Conservation (phyloP, 2,329 filamentous ascomycete species). For the Fusarium mexicanum region DNA sequence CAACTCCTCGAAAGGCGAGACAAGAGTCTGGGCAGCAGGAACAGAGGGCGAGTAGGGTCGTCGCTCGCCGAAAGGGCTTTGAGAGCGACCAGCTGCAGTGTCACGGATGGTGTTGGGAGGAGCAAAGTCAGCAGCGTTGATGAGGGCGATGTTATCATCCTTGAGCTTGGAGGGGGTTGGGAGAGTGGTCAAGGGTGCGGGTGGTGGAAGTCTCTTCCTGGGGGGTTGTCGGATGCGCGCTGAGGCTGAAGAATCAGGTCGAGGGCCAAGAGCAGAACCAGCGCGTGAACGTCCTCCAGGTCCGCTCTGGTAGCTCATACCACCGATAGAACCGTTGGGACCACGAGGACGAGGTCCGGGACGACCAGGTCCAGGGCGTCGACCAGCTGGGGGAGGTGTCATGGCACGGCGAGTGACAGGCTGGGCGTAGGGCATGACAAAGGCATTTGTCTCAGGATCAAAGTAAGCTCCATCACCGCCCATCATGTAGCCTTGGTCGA, state of each 20-base stretch:
- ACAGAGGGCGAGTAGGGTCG: constrained; percentile 79
- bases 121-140: constrained; percentile 82
- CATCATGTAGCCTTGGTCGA: constrained; percentile 73
- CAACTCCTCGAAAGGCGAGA: constrained; percentile 87
- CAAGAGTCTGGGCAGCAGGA: constrained; percentile 79
- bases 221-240: constrained; percentile 51
- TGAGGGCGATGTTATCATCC: constrained; percentile 79
- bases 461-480: constrained; percentile 73
- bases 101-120: constrained; percentile 76
- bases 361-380: constrained; percentile 52
- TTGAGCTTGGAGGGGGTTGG: constrained; percentile 87
- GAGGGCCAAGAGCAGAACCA: constrained; percentile 59
- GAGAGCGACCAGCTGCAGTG: constrained; percentile 73
- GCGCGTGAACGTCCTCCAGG: constrained; percentile 67
- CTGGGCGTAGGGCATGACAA: constrained; percentile 85
- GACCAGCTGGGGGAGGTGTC: constrained; percentile 83
- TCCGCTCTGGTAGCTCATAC: constrained; percentile 57
- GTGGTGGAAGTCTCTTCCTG: constrained; percentile 71
- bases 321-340: constrained; percentile 60
- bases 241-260: constrained; percentile 73
- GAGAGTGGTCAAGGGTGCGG: constrained; percentile 75
- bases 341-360: constrained; percentile 50
- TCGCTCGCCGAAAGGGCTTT: constrained; percentile 71
- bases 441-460: constrained; percentile 73
- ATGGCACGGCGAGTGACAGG: constrained; percentile 89